Conservation (phyloP, 805 yeast species). For the Wickerhamiella dianesei region DNA sequence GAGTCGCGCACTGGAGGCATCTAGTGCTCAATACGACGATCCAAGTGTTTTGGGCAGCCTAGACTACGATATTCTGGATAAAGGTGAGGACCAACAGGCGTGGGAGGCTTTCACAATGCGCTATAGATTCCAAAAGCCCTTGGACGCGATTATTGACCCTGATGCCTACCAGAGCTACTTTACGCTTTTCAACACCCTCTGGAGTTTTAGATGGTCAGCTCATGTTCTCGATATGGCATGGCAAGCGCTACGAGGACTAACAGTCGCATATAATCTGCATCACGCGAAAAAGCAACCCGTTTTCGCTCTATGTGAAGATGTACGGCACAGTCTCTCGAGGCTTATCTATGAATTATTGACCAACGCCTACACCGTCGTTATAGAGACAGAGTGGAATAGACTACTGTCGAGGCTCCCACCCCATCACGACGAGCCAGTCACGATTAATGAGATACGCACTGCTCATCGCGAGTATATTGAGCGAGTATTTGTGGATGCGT, state of each 20-base stretch:
- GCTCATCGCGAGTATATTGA: conserved; percentile 25
- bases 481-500: conserved; percentile 22
- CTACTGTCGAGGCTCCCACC: conserved; percentile 17
- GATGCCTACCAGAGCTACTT: conserved; percentile 41
- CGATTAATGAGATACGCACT: conserved; percentile 25
- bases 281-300: conserved; percentile 22
- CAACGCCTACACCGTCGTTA: conserved; percentile 26
- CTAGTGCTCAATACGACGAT: conserved; percentile 24
- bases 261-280: neutral
- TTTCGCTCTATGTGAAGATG: neutral
- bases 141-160: conserved; percentile 43
- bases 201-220: conserved; percentile 59
- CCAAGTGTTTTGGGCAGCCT: conserved; percentile 37
- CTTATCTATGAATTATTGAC: conserved; percentile 26
- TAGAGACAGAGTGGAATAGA: conserved; percentile 28
- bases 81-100: conserved; percentile 50
- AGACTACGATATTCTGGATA: conserved; percentile 70
- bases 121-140: conserved; percentile 39
- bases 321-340: conserved; percentile 24
- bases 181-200: conserved; percentile 69
- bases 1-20: conserved; percentile 42
- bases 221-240: conserved; percentile 38
- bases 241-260: neutral
- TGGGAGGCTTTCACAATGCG: conserved; percentile 92
- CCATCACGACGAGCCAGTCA: conserved; percentile 13